Base-by-base conservation (phyloP, 163 green algal genomes). In the Coccomyxa subellipsoidea region DNA sequence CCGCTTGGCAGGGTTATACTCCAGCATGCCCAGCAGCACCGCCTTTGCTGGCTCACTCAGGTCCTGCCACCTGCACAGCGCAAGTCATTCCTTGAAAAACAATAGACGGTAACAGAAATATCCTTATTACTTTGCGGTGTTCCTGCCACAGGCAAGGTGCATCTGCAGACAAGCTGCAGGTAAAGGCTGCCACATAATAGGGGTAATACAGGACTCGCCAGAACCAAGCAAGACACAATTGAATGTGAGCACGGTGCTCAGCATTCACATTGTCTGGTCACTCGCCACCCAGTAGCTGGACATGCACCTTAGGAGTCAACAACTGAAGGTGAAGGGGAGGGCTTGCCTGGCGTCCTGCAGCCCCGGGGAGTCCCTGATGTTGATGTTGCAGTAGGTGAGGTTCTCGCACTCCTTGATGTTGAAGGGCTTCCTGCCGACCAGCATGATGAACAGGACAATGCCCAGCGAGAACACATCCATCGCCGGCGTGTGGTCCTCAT, bases 351-450 rank as follows among this genome's bases (percentile, higher is more conserved):
- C 25, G 54, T 93, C 89, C 66, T 89, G 81, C 0, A 95, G 81
- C 0, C 91, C 89, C 18, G 88, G 88, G 9, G 85, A 84, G 21
- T 87, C 79, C 9, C 54, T 53, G 29, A 92, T 80, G 34, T 54
- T 0, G 66, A 87, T 85, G 29, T 84, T 35, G 4, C 81, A 84
- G 54, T 96, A 96, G 34, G 83, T 77, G 53, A 96, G 88, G 37
- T 84, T 93, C 79, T 91, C 84, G 69, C 82, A 89, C 54, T 93
- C 83, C 69, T 88, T 73, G 37, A 93, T 79, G 79, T 91, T 87
- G 85, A 90, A 96, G 54, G 92, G 92, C 87, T 96, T 96, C 73
- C 92, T 88, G 8, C 92, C 92, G 10, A 91, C 88, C 37, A 95
- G 85, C 92, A 96, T 91, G 38, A 95, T 83, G 77, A 96, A 95